These are phyloP conservation scores for Amauroascus niger DNA, from an alignment of 2,329 filamentous ascomycete genomes.

Conservation along the genomic window DNA sequence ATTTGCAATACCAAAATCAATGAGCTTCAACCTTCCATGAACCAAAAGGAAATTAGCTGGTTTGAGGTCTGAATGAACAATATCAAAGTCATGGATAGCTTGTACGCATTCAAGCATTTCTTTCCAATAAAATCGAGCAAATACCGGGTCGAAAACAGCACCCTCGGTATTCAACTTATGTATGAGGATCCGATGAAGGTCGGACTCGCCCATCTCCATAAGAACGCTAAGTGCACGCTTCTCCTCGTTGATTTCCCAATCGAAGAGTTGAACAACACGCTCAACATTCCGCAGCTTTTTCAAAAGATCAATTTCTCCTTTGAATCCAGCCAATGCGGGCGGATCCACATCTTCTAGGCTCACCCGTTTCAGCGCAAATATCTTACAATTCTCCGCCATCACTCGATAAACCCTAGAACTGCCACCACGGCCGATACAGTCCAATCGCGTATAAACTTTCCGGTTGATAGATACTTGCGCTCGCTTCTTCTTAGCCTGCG, in stretches of 20 bases:
- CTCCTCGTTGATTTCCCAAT: constrained; percentile 87
- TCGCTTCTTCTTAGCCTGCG: constrained; percentile 63
- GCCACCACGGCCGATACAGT: constrained; percentile 83
- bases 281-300: constrained; percentile 74
- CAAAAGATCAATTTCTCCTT: constrained; percentile 88
- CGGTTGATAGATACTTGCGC: constrained; percentile 83
- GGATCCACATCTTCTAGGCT: constrained; percentile 85
- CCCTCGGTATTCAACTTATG: constrained; percentile 62
- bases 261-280: constrained; percentile 78
- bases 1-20: constrained; percentile 97
- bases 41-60: constrained; percentile 95
- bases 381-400: constrained; percentile 91
- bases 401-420: constrained; percentile 93
- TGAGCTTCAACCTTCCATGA: constrained; percentile 81
- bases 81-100: constrained; percentile 77
- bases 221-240: constrained; percentile 83
- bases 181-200: constrained; percentile 76
- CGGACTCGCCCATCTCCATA: constrained; percentile 95
- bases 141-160: constrained; percentile 71
- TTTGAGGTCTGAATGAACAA: constrained; percentile 95
- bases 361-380: constrained; percentile 88
- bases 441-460: constrained; percentile 79
- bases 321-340: constrained; percentile 71
- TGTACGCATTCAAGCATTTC: constrained; percentile 96
- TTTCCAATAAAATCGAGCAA: constrained; percentile 97